Conservation (phyloP, 495 filamentous ascomycete genomes). For the Penicillium canescens region DNA sequence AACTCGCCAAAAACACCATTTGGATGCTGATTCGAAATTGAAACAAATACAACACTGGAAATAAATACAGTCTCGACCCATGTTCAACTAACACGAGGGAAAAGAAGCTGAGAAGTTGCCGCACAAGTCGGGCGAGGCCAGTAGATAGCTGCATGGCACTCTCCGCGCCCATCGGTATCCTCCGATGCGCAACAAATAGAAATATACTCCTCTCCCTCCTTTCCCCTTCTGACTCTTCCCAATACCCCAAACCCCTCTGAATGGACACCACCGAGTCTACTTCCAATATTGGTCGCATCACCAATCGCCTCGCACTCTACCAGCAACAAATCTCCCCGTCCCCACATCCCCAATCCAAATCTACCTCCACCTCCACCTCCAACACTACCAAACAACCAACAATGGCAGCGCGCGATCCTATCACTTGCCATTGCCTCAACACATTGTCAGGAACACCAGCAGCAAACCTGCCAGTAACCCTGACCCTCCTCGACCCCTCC, state of each 20-base stretch:
- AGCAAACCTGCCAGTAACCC: constrained; percentile 53
- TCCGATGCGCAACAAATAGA: constrained; percentile 39
- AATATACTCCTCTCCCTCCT: constrained; percentile 16
- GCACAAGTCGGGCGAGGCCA: constrained; percentile 6
- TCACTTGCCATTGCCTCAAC: constrained; percentile 77
- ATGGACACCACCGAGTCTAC: constrained; percentile 28
- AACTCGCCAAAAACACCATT: no score
- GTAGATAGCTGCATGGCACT: constrained; percentile 27
- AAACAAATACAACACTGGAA: background rate
- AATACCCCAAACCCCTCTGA: constrained; percentile 12
- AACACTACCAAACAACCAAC: constrained; percentile 21
- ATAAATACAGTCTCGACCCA: background rate
- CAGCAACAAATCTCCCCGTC: constrained; percentile 33
- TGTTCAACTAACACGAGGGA: background rate
- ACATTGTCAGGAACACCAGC: constrained; percentile 66
- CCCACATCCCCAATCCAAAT: constrained; percentile 14
- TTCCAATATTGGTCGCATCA: constrained; percentile 27
- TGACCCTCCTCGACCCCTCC: constrained; percentile 46
- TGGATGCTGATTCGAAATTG: no score
- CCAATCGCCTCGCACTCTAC: constrained; percentile 39
- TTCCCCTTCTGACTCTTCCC: background rate
- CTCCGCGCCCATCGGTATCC: constrained; percentile 44
- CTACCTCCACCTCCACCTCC: constrained; percentile 20
- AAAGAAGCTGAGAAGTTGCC: background rate
- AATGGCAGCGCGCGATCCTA: constrained; percentile 59